These are phyloP conservation scores for Wickerhamiella shivajii DNA, from an alignment of 805 yeast genomes.

Conservation along the genomic window DNA sequence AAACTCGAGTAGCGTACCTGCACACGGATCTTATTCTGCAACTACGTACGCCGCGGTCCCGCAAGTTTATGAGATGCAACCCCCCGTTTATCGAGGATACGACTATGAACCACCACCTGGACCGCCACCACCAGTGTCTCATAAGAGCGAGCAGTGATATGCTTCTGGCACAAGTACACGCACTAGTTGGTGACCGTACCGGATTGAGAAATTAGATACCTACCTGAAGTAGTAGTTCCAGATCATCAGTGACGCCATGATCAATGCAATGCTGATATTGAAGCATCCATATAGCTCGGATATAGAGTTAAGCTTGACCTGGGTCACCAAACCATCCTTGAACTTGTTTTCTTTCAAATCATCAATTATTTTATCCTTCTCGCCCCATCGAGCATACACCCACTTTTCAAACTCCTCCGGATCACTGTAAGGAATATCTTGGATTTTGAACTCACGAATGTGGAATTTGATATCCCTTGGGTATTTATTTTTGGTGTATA, in stretches of 20 bases:
- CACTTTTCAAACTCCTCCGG: conserved; percentile 52
- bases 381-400: conserved; percentile 60
- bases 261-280: conserved; percentile 22
- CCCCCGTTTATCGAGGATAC: too few species aligned
- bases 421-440: conserved; percentile 46
- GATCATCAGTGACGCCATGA: conserved; percentile 15
- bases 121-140: too few species aligned
- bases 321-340: conserved; percentile 13
- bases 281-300: conserved; percentile 24
- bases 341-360: conserved; percentile 34
- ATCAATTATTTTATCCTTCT: conserved; percentile 63
- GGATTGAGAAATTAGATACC: too few species aligned
- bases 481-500: conserved; percentile 55
- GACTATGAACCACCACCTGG: too few species aligned
- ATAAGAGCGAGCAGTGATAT: too few species aligned
- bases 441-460: conserved; percentile 40
- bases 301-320: conserved; percentile 17
- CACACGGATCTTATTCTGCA: too few species aligned
- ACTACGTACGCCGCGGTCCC: too few species aligned
- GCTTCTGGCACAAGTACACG: too few species aligned
- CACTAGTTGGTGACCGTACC: too few species aligned
- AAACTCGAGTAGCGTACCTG: too few species aligned
- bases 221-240: background rate
- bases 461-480: conserved; percentile 55
- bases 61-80: too few species aligned